Conservation (phyloP, 2,329 filamentous ascomycete genomes). For the Curvularia lunata region DNA sequence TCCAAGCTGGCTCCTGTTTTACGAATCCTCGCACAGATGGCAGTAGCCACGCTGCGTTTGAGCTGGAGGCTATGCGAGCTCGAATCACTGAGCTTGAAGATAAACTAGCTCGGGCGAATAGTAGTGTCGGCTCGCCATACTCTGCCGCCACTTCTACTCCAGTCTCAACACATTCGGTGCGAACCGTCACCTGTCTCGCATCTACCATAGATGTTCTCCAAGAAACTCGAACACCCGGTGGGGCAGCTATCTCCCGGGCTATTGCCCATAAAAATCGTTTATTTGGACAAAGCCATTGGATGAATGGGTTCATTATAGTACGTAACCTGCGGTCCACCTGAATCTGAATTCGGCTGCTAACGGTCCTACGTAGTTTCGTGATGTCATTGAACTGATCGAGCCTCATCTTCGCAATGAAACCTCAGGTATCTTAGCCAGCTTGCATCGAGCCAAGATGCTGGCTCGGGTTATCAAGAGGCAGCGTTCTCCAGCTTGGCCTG, state of each 20-base stretch:
- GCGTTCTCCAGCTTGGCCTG: constrained; percentile 58
- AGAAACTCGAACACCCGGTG: constrained; percentile 44
- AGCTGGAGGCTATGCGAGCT: constrained; percentile 50
- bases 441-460: constrained; percentile 62
- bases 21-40: constrained; percentile 15
- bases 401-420: constrained; percentile 47
- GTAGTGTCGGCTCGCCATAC: constrained; percentile 12
- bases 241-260: constrained; percentile 49
- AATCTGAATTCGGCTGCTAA: not conserved
- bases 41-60: constrained; percentile 26
- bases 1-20: not conserved
- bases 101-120: constrained; percentile 34
- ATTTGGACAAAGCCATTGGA: constrained; percentile 65
- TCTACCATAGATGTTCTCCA: constrained; percentile 55
- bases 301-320: constrained; percentile 58
- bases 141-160: constrained; percentile 13
- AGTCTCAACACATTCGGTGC: constrained; percentile 38
- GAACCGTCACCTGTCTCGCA: constrained; percentile 50
- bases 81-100: constrained; percentile 56
- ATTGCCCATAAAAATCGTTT: constrained; percentile 63
- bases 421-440: constrained; percentile 44
- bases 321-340: constrained; percentile 21
- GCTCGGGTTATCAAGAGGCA: constrained; percentile 60
- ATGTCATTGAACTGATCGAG: constrained; percentile 56
- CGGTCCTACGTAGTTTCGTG: constrained; percentile 46